Evolutionary conservation across 257 asterid species (phyloP).

Genomic region (Ilex asprella): DNA sequence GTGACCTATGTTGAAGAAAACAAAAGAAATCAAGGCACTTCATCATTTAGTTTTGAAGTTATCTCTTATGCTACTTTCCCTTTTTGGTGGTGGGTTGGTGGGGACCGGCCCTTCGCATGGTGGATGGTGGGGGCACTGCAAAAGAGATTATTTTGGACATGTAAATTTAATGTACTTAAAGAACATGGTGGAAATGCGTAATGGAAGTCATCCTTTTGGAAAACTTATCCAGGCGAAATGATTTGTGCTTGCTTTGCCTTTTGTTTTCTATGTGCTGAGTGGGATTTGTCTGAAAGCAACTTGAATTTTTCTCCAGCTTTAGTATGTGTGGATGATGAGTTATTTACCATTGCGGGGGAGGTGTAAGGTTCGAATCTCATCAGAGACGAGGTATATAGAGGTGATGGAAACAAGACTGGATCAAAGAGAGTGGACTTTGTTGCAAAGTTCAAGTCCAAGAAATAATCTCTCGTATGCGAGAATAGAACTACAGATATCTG

Average conservation of each 20-base stretch:
- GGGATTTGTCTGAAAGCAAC: no score
- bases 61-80: conserved; percentile 18
- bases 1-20: conserved; percentile 6
- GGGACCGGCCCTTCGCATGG: conserved; percentile 29
- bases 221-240: conserved; percentile 2
- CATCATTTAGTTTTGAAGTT: conserved; percentile 14
- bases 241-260: conserved; percentile 2
- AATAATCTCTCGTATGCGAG: no score
- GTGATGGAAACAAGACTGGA: no score
- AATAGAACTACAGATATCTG: no score
- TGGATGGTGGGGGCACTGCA: conserved; percentile 24
- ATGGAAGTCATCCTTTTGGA: background rate
- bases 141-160: conserved; percentile 13
- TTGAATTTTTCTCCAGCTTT: no score
- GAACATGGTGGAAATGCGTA: conserved; percentile 14
- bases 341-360: no score
- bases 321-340: no score
- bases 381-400: no score
- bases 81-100: conserved; percentile 35
- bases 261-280: no score
- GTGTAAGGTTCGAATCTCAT: no score
- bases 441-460: no score
- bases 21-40: conserved; percentile 21
- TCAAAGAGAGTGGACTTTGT: no score
- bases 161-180: conserved; percentile 12